A percentile compares a stretch with the other conserved stretches of the same genome.
phyloP scores from a whole-genome alignment of 441 rosid species.

The Populus hybrid region DNA sequence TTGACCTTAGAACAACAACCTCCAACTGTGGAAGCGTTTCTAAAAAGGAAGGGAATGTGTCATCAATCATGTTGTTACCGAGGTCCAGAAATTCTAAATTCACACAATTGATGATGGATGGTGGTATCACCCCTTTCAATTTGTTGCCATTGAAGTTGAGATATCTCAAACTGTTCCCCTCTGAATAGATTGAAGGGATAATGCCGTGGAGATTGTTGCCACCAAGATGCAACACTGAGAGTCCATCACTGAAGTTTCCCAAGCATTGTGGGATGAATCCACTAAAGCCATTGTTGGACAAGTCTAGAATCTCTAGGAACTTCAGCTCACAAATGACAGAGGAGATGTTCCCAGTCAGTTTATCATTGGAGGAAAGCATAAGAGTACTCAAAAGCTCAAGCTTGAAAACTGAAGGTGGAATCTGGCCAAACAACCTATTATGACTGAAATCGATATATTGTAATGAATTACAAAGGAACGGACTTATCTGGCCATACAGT shows the following conservation, averaged over 20 bases:
- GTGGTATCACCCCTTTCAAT: constrained; percentile 18
- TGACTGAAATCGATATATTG: background rate
- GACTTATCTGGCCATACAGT: background rate
- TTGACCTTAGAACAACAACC: constrained; percentile 10
- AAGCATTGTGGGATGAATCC: constrained; percentile 22
- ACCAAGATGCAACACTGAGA: constrained; percentile 14
- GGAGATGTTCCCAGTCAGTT: constrained; percentile 17
- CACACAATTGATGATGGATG: constrained; percentile 14
- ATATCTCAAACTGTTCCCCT: background rate
- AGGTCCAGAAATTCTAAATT: constrained; percentile 19
- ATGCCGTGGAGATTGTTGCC: constrained; percentile 10
- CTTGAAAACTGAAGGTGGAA: constrained; percentile 7
- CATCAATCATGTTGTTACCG: constrained; percentile 18
- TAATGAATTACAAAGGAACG: background rate
- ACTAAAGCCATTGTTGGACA: constrained; percentile 21
- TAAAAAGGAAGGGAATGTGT: constrained; percentile 7
- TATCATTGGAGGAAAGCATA: constrained; percentile 20
- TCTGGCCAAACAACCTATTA: constrained; percentile 9
- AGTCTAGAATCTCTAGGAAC: constrained; percentile 19
- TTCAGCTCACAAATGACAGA: constrained; percentile 19
- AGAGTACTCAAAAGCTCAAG: background rate
- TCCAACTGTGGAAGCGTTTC: background rate
- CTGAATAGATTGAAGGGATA: constrained; percentile 1
- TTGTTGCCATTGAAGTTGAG: constrained; percentile 16
- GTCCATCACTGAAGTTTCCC: background rate